Base-by-base conservation (phyloP, 345 rosid species). In the Ricinus communis region DNA sequence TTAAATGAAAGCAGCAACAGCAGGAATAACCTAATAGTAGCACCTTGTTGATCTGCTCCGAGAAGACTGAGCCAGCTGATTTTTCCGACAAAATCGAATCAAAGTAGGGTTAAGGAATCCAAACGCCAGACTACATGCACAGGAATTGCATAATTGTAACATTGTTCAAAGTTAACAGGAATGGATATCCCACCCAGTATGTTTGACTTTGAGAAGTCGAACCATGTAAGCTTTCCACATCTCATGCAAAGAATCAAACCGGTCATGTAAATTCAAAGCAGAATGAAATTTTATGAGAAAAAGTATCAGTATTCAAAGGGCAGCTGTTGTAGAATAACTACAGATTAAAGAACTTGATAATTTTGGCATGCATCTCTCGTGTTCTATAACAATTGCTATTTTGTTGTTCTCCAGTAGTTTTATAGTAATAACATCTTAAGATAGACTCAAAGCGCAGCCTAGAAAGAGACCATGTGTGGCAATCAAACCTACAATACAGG, bases 181-280 rank as follows among this genome's bases (percentile, higher is more conserved):
- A 58, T 30, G 54, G 61, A 43, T 31, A 58, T 74, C 84, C 66
- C 75, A 90, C 93, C 90, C 88, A 2, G 82, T 76, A 69, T 60
- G 74, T 77, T 84, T 90, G 33, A 85, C 74, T 77, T 84, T 90
- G 33, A 85, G 79, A 74, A 88, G 89, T 69, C 83, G 78, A 65
- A 24, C 56, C 76, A 86, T 77, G 81, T 86, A 87, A 71, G 70
- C 75, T 74, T 87, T 86, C 93, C 96, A 90, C 82, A 86, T 83
- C 69, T 83, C 84, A 85, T 90, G 96, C 93, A 88, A 83, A 67
- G 70, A 68, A 68, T 86, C 89, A 81, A 83, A 90, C 74, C 90
- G 87, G 81, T 33, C 77, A 56, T 22, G 69, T 47, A 65, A 82
- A 81, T 49, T 21, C 62, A 74, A 65, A 77, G 19, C 36, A 64